These are phyloP conservation scores for Jackrogersella multiformis DNA, from an alignment of 495 filamentous ascomycete species.

Conservation along the genomic window DNA sequence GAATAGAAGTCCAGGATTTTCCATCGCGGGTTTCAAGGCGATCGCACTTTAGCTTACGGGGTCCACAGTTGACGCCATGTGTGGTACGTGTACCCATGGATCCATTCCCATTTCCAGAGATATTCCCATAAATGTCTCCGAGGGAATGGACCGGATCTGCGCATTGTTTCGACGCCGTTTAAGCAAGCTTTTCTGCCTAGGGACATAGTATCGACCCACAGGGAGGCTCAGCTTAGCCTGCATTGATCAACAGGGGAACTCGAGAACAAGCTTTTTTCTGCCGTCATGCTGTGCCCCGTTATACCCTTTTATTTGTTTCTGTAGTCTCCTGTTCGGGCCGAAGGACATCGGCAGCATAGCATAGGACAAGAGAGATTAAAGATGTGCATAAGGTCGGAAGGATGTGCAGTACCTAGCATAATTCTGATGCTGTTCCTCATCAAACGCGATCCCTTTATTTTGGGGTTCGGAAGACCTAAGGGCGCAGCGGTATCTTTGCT, in stretches of 20 bases:
- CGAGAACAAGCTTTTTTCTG: constrained; percentile 34
- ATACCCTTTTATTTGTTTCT: not conserved
- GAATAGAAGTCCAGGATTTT: constrained; percentile 5
- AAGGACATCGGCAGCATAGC: not conserved
- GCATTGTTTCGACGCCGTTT: constrained; percentile 7
- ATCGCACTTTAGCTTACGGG: not conserved
- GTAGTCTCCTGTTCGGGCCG: constrained; percentile 13
- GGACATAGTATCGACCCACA: not conserved
- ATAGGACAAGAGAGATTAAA: constrained; percentile 35
- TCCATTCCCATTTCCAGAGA: not conserved
- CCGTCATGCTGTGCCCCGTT: constrained; percentile 18
- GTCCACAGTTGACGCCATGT: constrained; percentile 36
- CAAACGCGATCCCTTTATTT: not conserved
- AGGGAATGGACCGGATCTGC: constrained; percentile 7
- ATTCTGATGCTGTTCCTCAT: not conserved
- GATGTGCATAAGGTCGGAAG: not conserved
- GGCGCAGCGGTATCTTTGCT: no score
- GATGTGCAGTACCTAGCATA: constrained; percentile 9
- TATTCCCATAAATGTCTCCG: not conserved
- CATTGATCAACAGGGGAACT: constrained; percentile 28
- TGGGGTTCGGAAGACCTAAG: no score
- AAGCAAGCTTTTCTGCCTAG: constrained; percentile 34
- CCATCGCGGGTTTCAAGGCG: constrained; percentile 11
- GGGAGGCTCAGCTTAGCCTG: constrained; percentile 24
- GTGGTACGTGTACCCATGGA: constrained; percentile 8